Conservation (phyloP, 2,329 filamentous ascomycete genomes). For the Ophiocordyceps robertsii region DNA sequence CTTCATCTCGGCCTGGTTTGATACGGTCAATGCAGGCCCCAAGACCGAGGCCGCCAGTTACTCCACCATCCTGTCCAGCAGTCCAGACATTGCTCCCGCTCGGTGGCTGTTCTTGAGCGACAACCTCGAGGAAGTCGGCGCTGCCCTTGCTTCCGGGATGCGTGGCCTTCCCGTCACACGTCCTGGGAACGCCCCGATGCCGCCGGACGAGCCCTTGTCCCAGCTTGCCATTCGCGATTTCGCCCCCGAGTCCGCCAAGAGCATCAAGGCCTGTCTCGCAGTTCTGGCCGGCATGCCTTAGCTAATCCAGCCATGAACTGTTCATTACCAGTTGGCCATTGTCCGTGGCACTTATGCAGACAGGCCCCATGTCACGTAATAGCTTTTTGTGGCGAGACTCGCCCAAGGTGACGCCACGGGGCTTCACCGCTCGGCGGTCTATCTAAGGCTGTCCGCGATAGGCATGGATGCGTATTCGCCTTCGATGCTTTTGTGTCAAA, state of each 20-base stretch:
- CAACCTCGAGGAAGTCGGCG: slow-evolving; percentile 56
- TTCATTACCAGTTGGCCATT: no score
- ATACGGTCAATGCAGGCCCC: slow-evolving; percentile 66
- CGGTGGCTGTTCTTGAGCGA: slow-evolving; percentile 72
- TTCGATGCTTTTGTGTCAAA: no score
- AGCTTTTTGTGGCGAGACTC: no score
- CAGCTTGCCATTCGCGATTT: slow-evolving; percentile 21
- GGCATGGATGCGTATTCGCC: no score
- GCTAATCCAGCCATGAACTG: not conserved
- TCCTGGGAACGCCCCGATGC: slow-evolving; percentile 56
- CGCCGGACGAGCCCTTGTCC: slow-evolving; percentile 28
- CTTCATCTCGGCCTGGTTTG: slow-evolving; percentile 55
- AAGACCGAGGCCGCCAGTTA: slow-evolving; percentile 61
- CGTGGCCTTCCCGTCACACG: slow-evolving; percentile 47
- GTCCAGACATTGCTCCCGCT: slow-evolving; percentile 28
- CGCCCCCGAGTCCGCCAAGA: slow-evolving; percentile 9
- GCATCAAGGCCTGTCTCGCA: slow-evolving; percentile 3
- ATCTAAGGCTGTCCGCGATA: no score
- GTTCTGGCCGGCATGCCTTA: not conserved
- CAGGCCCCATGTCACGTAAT: no score
- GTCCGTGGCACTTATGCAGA: no score
- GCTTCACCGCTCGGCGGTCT: no score
- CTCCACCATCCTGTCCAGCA: slow-evolving; percentile 39
- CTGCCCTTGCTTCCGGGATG: slow-evolving; percentile 50
- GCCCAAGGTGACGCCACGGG: no score